These are phyloP conservation scores for Physcia stellaris DNA, from an alignment of 495 filamentous ascomycete genomes.

Conservation along the genomic window DNA sequence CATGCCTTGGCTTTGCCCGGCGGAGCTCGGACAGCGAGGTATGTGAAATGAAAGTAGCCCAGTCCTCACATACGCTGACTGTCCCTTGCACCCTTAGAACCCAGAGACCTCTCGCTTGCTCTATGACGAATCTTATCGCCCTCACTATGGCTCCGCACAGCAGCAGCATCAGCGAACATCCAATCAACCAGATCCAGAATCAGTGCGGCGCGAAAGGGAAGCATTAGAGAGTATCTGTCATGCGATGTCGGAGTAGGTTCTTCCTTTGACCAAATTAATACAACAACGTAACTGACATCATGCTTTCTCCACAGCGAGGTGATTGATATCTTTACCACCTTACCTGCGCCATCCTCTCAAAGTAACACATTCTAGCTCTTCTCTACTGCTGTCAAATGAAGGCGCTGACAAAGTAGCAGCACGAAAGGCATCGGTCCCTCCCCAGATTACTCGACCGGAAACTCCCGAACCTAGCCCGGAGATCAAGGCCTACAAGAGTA, in stretches of 20 bases:
- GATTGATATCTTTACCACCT: constrained; percentile 11
- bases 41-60: constrained; percentile 10
- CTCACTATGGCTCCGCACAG: constrained; percentile 33
- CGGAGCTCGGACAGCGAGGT: constrained; percentile 31
- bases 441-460: neutral
- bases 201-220: constrained; percentile 35
- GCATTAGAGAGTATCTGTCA: constrained; percentile 40
- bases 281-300: neutral
- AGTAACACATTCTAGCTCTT: neutral
- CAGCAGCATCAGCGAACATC: constrained; percentile 26
- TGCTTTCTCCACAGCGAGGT: constrained; percentile 8
- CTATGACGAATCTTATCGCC: constrained; percentile 37
- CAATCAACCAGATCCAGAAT: constrained; percentile 35
- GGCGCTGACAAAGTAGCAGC: neutral
- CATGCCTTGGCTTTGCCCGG: constrained; percentile 34
- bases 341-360: constrained; percentile 2
- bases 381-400: constrained; percentile 1
- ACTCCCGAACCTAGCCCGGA: constrained; percentile 2
- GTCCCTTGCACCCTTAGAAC: constrained; percentile 19
- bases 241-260: constrained; percentile 36
- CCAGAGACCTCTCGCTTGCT: constrained; percentile 38
- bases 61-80: neutral
- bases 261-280: neutral
- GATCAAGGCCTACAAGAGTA: constrained; percentile 5
- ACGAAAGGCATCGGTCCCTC: constrained; percentile 1